Percentiles rank a stretch among this genome's conserved stretches.
Evolutionary conservation across 345 rosid species (phyloP).

Genomic region (Acer saccharum): DNA sequence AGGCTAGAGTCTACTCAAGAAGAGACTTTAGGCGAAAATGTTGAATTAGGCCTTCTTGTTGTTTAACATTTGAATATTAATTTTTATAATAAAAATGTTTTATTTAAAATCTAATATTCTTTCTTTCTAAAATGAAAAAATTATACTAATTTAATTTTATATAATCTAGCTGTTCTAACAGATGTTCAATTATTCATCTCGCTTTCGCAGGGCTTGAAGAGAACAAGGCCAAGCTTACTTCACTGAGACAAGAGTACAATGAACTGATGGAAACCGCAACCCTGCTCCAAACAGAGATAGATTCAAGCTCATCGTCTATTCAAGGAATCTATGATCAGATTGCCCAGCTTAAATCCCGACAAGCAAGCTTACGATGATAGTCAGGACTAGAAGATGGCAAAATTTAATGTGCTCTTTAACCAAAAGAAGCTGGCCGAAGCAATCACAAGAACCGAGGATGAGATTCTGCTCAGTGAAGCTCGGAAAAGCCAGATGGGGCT

Average conservation of each 20-base stretch:
- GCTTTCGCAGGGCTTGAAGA: conserved; percentile 39
- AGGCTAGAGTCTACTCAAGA: too few species aligned
- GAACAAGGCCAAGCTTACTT: conserved; percentile 54
- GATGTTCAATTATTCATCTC: too few species aligned
- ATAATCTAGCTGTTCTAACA: too few species aligned
- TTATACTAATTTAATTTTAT: too few species aligned
- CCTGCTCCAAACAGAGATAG: conserved; percentile 51
- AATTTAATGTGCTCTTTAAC: conserved; percentile 38
- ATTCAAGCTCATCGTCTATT: conserved; percentile 38
- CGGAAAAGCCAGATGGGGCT: conserved; percentile 47
- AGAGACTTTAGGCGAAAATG: too few species aligned
- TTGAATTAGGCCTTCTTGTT: too few species aligned
- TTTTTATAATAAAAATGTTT: too few species aligned
- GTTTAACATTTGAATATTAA: too few species aligned
- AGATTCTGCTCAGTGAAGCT: conserved; percentile 50
- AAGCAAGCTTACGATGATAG: conserved; percentile 35
- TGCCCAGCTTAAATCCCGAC: conserved; percentile 44
- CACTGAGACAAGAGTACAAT: conserved; percentile 60
- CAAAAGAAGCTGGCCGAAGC: conserved; percentile 53
- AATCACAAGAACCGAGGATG: conserved; percentile 52
- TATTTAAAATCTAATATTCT: too few species aligned
- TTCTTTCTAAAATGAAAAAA: too few species aligned
- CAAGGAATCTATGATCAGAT: conserved; percentile 63
- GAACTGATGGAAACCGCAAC: conserved; percentile 51
- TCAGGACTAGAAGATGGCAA: conserved; percentile 40